phyloP scores from a whole-genome alignment of 345 rosid genomes.

The Microthlaspi erraticum region DNA sequence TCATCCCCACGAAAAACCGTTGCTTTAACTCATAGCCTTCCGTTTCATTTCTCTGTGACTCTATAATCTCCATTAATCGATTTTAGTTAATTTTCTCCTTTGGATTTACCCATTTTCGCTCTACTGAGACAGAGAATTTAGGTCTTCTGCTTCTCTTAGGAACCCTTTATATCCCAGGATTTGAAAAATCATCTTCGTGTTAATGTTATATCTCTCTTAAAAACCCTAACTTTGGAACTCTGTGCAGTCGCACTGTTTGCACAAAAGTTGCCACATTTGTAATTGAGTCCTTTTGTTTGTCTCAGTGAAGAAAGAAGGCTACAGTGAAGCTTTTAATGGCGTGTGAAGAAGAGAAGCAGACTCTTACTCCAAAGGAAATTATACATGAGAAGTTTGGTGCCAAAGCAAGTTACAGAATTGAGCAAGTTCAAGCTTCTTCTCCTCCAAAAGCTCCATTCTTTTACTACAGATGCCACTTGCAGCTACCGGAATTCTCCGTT shows the following conservation, averaged over 20 bases:
- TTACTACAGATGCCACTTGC: slow-evolving; percentile 65
- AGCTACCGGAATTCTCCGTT: slow-evolving; percentile 70
- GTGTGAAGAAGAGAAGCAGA: slow-evolving; percentile 44
- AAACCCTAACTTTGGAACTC: slow-evolving; percentile 18
- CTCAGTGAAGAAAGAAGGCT: slow-evolving; percentile 19
- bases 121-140: slow-evolving; percentile 1
- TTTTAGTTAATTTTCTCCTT: not conserved
- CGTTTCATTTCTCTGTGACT: not conserved
- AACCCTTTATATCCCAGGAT: not conserved
- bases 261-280: not conserved
- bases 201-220: not conserved
- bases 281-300: not conserved
- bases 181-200: not conserved
- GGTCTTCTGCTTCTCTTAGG: not conserved
- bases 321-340: slow-evolving; percentile 14
- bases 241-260: slow-evolving; percentile 6
- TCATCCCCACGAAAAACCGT: not conserved
- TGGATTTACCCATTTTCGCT: not conserved
- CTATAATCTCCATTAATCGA: not conserved
- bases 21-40: not conserved
- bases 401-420: slow-evolving; percentile 64
- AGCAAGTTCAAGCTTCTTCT: slow-evolving; percentile 61
- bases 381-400: slow-evolving; percentile 66
- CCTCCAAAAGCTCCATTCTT: slow-evolving; percentile 64
- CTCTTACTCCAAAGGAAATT: slow-evolving; percentile 68